Evolutionary conservation across 75 land plant genomes (phyloP), one percentile per base, ranked within the genome.

Genomic region (Gnetum montanum): DNA sequence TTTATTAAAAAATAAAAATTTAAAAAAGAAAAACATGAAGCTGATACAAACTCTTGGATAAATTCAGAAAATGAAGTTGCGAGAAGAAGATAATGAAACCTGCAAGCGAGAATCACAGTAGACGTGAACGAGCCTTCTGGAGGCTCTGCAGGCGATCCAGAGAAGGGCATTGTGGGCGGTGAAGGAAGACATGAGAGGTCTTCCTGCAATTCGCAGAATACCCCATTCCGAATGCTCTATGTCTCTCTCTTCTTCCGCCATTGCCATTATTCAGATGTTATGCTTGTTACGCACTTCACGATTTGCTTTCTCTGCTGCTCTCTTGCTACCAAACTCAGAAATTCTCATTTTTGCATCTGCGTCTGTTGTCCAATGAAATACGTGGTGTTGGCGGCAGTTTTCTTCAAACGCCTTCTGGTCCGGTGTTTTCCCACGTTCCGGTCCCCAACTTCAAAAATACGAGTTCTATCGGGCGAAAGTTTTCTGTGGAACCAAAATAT

Each of bases 211-310:
- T 40, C 70, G 20, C 67, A 67, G 22, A 28, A 16, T 65, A 27
- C 34, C 70, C 70, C 70, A 67, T 65, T 67, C 57, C n/a, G n/a
- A n/a, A n/a, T n/a, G n/a, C n/a, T n/a, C n/a, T 33, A 67, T 24
- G 16, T 34, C 36, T 37, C 29, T 38, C 31, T 34, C 50, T 37
- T 63, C 40, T 53, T 66, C 65, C 69, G 38, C 48, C 60, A 31
- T 26, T 3, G 16, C 16, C 30, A 18, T 0, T 49, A 2, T 22
- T n/a, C n/a, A n/a, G n/a, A 12, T 48, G 29, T 11, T 49, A 5
- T 49, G 13, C 7, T 25, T 40, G n/a, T n/a, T n/a, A n/a, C 43
- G 18, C 5, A 15, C n/a, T 15, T 15, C 16, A 6, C n/a, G 43
- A 40, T 13, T 40, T 16, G n/a, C 13, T 16, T 40, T 0, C 15